phyloP scores from a whole-genome alignment of 371 early-diverging fungal genomes.

The Haplosporangium sp. region DNA sequence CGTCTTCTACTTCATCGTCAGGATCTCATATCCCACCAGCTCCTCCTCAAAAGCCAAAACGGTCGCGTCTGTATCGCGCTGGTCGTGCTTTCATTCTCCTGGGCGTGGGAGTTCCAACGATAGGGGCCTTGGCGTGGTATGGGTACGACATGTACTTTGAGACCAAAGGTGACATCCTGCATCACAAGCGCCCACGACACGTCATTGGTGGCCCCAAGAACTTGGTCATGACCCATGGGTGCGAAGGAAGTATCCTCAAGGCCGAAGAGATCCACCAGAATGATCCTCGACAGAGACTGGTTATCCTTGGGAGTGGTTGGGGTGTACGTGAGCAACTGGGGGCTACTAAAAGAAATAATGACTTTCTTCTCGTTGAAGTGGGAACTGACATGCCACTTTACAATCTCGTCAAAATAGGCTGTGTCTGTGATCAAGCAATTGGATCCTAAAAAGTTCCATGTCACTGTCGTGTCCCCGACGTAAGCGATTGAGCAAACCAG shows the following conservation, averaged over 20 bases:
- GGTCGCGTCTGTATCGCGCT: conserved; percentile 35
- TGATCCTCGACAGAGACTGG: conserved; percentile 68
- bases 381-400: no score
- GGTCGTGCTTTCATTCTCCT: conserved; percentile 29
- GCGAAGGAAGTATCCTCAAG: conserved; percentile 33
- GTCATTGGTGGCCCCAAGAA: conserved; percentile 56
- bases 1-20: conserved; percentile 15
- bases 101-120: conserved; percentile 27
- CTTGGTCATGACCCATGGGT: conserved; percentile 52
- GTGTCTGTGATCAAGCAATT: conserved; percentile 69
- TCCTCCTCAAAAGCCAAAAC: conserved; percentile 23
- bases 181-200: conserved; percentile 22
- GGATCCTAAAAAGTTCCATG: conserved; percentile 78
- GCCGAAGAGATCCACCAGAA: conserved; percentile 54
- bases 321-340: conserved; percentile 54
- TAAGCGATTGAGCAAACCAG: conserved; percentile 6
- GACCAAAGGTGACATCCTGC: conserved; percentile 30
- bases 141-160: conserved; percentile 16
- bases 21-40: conserved; percentile 12
- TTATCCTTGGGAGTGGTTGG: conserved; percentile 85
- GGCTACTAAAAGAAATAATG: not conserved
- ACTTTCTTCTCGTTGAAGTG: not conserved
- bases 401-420: conserved; percentile 47
- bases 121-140: conserved; percentile 19
- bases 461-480: conserved; percentile 76